Conservation (phyloP, 2,329 filamentous ascomycete genomes). For the Aspergillus neoniger region DNA sequence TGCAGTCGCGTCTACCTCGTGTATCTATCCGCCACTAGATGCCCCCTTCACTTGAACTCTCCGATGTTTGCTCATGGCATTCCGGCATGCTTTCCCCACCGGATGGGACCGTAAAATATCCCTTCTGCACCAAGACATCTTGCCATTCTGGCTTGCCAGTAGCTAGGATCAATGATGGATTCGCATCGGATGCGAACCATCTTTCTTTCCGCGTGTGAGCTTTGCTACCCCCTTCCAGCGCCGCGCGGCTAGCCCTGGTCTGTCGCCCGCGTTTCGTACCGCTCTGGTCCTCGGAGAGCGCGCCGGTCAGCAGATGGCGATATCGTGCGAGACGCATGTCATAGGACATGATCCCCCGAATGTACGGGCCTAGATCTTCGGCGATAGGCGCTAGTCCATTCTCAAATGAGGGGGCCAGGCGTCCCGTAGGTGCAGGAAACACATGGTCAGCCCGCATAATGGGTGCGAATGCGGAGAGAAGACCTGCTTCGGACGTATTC, state of each 20-base stretch:
- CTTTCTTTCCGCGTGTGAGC: conserved; percentile 67
- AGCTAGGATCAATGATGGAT: conserved; percentile 63
- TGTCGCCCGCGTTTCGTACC: conserved; percentile 61
- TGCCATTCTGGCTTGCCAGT: conserved; percentile 58
- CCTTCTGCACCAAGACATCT: conserved; percentile 34
- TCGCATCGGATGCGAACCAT: conserved; percentile 68
- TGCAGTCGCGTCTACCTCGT: not conserved
- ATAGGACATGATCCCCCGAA: conserved; percentile 79
- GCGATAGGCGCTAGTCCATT: conserved; percentile 66
- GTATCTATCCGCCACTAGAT: conserved; percentile 7
- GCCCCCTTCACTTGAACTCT: conserved; percentile 21
- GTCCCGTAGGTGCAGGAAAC: conserved; percentile 35
- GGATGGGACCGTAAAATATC: conserved; percentile 33
- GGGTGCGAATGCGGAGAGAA: conserved; percentile 54
- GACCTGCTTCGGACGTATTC: conserved; percentile 39
- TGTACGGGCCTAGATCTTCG: conserved; percentile 81
- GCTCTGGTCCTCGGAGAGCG: conserved; percentile 61
- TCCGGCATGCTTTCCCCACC: conserved; percentile 19
- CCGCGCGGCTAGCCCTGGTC: conserved; percentile 73
- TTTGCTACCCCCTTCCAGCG: conserved; percentile 72
- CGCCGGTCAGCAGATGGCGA: conserved; percentile 61
- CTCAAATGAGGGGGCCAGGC: conserved; percentile 70
- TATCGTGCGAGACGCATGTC: conserved; percentile 72
- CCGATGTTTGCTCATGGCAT: conserved; percentile 20
- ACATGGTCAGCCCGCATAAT: conserved; percentile 47